Evolutionary conservation across 2,329 filamentous ascomycete species (phyloP).

Genomic region (Calonectria hongkongensis): DNA sequence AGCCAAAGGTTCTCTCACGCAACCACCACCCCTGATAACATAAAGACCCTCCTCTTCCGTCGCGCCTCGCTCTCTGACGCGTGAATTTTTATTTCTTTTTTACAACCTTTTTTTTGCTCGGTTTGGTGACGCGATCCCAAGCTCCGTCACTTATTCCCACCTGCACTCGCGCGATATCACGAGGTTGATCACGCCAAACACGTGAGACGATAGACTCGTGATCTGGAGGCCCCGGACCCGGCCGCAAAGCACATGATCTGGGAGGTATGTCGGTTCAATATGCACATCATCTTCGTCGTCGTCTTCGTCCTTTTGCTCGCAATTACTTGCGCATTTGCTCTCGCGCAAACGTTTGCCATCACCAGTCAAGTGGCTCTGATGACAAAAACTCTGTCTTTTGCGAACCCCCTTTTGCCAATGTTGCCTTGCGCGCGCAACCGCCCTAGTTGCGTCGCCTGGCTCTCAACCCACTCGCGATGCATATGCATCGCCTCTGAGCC

Average conservation of each 20-base stretch:
- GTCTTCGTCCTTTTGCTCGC: slow-evolving; percentile 31
- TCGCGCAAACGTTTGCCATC: slow-evolving; percentile 15
- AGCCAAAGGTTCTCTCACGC: slow-evolving; percentile 44
- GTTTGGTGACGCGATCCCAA: slow-evolving; percentile 45
- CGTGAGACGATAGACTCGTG: slow-evolving; percentile 67
- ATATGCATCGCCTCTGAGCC: slow-evolving; percentile 30
- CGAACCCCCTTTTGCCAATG: neutral
- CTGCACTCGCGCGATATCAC: slow-evolving; percentile 66
- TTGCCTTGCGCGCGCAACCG: slow-evolving; percentile 23
- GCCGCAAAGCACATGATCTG: slow-evolving; percentile 66
- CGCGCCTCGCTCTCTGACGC: slow-evolving; percentile 42
- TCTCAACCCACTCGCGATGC: slow-evolving; percentile 31
- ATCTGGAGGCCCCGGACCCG: slow-evolving; percentile 59
- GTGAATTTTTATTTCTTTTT: slow-evolving; percentile 40
- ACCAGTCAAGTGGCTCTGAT: slow-evolving; percentile 34
- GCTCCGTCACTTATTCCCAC: slow-evolving; percentile 57
- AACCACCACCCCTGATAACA: slow-evolving; percentile 53
- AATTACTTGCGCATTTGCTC: slow-evolving; percentile 33
- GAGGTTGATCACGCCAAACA: slow-evolving; percentile 68
- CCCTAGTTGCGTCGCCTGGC: slow-evolving; percentile 1
- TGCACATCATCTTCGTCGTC: slow-evolving; percentile 43
- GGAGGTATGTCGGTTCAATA: slow-evolving; percentile 63
- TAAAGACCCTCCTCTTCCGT: slow-evolving; percentile 50
- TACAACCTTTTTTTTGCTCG: slow-evolving; percentile 34
- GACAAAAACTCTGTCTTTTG: slow-evolving; percentile 26